Evolutionary conservation across 139 green algal genomes (phyloP), one percentile per base, ranked within the genome.

Genomic region (Chlorella sorokiniana): DNA sequence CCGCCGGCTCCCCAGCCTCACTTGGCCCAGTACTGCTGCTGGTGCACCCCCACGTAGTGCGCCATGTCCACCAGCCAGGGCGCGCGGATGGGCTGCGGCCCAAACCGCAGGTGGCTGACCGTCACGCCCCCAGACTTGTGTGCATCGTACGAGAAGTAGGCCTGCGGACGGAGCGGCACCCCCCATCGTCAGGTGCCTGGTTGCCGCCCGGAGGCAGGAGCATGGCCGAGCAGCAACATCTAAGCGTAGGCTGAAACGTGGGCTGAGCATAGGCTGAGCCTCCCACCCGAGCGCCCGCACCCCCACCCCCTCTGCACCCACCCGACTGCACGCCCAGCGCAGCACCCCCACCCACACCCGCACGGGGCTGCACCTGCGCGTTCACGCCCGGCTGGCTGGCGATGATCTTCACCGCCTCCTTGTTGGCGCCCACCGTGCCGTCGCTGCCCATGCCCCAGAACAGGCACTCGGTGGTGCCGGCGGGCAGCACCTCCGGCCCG

Each of bases 361-460:
- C n/a, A n/a, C n/a, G n/a, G n/a, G n/a, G n/a, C n/a, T n/a, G 3
- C 68, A 88, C 86, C 79, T 90, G 88, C 42, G 88, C 83, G 48
- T 81, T 78, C 42, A 85, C 70, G 41, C 67, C 65, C 8, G 85
- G 81, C 41, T 69, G 42, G 81, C 54, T 78, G 59, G 79, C 88
- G 54, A 91, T 91, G 77, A 91, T 92, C 80, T 91, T 90, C 67
- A 92, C 87, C 1, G 86, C 88, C 82, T 91, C 88, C 84, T 92
- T 90, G 83, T 92, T 92, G 54, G 88, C 88, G 45, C 88, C 88
- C 70, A 92, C 88, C 3, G 88, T 92, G 72, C 88, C 86, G 79
- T 92, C 88, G 18, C 33, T 69, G 71, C 88, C 88, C 86, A 92
- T 89, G 68, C 88, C 88, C 86, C 86, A 92, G 83, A 92, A 92